Evolutionary conservation across 306 rosid genomes (phyloP).

Genomic region (Ammopiptanthus mongolicus): DNA sequence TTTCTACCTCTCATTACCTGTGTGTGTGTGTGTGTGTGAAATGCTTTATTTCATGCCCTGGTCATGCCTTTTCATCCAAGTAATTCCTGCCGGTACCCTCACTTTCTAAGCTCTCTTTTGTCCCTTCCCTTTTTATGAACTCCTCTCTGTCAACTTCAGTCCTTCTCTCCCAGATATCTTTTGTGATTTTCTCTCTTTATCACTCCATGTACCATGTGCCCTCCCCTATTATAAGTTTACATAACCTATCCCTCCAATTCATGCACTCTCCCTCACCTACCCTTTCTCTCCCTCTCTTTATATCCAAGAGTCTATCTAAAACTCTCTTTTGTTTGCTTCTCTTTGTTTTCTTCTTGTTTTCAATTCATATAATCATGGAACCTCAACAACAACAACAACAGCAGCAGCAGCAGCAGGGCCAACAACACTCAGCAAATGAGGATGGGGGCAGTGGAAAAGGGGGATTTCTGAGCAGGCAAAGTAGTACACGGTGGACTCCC

Average conservation of each 20-base stretch:
- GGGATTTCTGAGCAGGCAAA: slow-evolving; percentile 69
- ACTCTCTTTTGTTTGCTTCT: slow-evolving; percentile 34
- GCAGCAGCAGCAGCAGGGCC: slow-evolving; percentile 17
- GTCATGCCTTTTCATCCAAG: slow-evolving; percentile 52
- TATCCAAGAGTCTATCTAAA: too few species aligned
- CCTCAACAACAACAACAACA: slow-evolving; percentile 24
- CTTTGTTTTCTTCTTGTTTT: slow-evolving; percentile 29
- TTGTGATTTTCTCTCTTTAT: slow-evolving; percentile 54
- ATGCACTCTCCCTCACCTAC: slow-evolving; percentile 18
- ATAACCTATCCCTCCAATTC: slow-evolving; percentile 31
- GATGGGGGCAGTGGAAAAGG: slow-evolving; percentile 41
- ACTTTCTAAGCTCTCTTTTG: slow-evolving; percentile 82
- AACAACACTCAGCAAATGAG: slow-evolving; percentile 21
- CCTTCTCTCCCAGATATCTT: slow-evolving; percentile 81
- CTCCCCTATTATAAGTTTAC: not conserved
- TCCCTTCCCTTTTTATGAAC: slow-evolving; percentile 87
- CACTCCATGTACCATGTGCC: slow-evolving; percentile 46
- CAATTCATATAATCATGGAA: slow-evolving; percentile 30
- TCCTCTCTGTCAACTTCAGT: slow-evolving; percentile 75
- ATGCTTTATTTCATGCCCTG: slow-evolving; percentile 11
- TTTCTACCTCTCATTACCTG: not conserved
- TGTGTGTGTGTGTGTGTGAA: not conserved
- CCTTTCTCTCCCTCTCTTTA: slow-evolving; percentile 1
- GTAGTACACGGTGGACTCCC: slow-evolving; percentile 91
- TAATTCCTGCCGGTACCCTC: slow-evolving; percentile 43